Conservation (phyloP, 805 yeast species). For the Dipodascopsis tothii region DNA sequence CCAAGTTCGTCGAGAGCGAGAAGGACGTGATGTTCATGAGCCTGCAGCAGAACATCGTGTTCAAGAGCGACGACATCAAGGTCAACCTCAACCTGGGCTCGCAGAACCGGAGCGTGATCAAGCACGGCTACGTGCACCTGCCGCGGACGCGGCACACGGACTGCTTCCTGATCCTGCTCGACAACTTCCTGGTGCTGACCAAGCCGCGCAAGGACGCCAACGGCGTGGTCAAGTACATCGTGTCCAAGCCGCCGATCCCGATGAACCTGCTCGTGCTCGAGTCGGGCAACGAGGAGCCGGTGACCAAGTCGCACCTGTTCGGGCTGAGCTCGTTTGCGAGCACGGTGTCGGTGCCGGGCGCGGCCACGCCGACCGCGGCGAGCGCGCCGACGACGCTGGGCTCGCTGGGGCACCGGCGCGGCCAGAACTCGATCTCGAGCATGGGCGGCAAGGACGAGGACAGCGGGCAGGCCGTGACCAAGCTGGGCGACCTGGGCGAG, state of each 20-base stretch:
- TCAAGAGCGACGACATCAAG: conserved; percentile 42
- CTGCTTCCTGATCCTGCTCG: conserved; percentile 52
- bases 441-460: not conserved
- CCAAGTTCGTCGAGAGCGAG: conserved; percentile 53
- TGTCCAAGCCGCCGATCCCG: conserved; percentile 30
- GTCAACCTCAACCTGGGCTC: conserved; percentile 49
- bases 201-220: conserved; percentile 31
- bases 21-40: conserved; percentile 48
- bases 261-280: conserved; percentile 52
- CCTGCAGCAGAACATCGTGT: conserved; percentile 46
- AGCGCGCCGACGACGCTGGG: no score
- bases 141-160: conserved; percentile 58
- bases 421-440: not conserved
- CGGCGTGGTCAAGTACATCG: conserved; percentile 25
- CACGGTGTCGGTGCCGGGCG: not conserved
- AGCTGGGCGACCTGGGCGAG: conserved; percentile 24
- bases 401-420: no score
- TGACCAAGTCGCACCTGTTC: conserved; percentile 21
- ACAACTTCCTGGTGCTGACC: conserved; percentile 49
- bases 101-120: conserved; percentile 48
- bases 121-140: conserved; percentile 46
- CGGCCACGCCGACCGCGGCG: not conserved
- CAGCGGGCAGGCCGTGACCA: conserved; percentile 13
- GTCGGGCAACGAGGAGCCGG: conserved; percentile 37
- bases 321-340: conserved; percentile 8